Evolutionary conservation across 768 basidiomycete species (phyloP).

Genomic region (Lanmaoa rubissima): DNA sequence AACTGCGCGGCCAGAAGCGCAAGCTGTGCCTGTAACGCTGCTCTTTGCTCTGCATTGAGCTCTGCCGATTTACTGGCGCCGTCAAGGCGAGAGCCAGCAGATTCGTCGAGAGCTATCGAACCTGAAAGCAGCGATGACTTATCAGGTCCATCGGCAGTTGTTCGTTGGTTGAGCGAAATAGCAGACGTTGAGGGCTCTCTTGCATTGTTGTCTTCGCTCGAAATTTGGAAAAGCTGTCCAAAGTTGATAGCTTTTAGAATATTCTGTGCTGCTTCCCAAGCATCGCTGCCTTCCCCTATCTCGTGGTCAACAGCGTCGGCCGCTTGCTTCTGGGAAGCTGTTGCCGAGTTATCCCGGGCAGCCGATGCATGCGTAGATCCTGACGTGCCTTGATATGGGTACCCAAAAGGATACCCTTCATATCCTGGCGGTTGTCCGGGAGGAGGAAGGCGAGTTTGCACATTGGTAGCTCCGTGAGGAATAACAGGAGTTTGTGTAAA

Average conservation of each 20-base stretch:
- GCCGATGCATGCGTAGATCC: neutral
- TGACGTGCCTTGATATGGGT: slow-evolving; percentile 29
- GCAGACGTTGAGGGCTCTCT: slow-evolving; percentile 11
- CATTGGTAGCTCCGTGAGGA: slow-evolving; percentile 30
- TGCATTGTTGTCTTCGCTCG: slow-evolving; percentile 28
- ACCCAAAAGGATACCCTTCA: slow-evolving; percentile 40
- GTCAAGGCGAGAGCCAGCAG: slow-evolving; percentile 4
- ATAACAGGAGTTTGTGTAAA: slow-evolving; percentile 58
- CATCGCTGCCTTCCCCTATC: slow-evolving; percentile 49
- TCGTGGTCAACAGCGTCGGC: slow-evolving; percentile 27
- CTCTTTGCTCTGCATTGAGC: slow-evolving; percentile 48
- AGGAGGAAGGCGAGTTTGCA: slow-evolving; percentile 37
- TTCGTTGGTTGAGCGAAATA: neutral
- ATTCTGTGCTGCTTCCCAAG: slow-evolving; percentile 76
- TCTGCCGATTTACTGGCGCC: slow-evolving; percentile 17
- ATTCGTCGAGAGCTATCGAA: neutral
- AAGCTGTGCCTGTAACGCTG: slow-evolving; percentile 70
- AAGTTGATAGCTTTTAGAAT: slow-evolving; percentile 79
- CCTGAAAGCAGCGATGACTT: slow-evolving; percentile 1
- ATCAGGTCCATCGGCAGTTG: slow-evolving; percentile 1
- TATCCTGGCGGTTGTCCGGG: slow-evolving; percentile 34
- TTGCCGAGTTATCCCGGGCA: slow-evolving; percentile 1
- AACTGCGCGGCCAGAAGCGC: slow-evolving; percentile 72
- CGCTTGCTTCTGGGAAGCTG: slow-evolving; percentile 15
- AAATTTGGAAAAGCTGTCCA: slow-evolving; percentile 45